Evolutionary conservation across 176 grass and related monocot genomes (phyloP).

Genomic region (Zoysia japonica): DNA sequence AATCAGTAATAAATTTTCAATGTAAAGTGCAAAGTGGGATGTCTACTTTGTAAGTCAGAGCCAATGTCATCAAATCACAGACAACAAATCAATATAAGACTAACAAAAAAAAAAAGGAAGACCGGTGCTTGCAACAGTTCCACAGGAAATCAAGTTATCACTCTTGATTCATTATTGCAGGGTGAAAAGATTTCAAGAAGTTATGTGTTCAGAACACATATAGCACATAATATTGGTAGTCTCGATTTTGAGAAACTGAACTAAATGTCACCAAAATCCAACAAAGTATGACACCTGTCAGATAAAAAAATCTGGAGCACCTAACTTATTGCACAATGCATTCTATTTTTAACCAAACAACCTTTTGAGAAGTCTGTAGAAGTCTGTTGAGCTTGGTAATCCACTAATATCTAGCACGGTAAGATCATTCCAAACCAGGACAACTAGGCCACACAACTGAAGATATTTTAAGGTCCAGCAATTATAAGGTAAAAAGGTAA

Average conservation of each 20-base stretch:
- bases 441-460: background rate
- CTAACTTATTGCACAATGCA: background rate
- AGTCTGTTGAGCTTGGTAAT: background rate
- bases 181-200: conserved; percentile 7
- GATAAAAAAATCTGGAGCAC: background rate
- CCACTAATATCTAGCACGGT: background rate
- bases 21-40: background rate
- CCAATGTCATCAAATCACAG: background rate
- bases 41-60: background rate
- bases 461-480: background rate
- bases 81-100: background rate
- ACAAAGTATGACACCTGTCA: background rate
- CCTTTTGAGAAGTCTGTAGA: conserved; percentile 14
- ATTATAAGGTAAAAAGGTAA: conserved; percentile 15
- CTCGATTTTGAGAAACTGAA: background rate
- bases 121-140: conserved; percentile 12
- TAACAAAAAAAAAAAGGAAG: conserved; percentile 15
- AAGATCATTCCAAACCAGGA: background rate
- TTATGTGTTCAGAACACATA: background rate
- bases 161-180: background rate
- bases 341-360: background rate
- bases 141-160: background rate
- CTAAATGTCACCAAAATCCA: background rate
- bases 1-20: conserved; percentile 27
- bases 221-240: background rate